Evolutionary conservation across 163 green algal genomes (phyloP).

Genomic region (Chlorella variabilis): DNA sequence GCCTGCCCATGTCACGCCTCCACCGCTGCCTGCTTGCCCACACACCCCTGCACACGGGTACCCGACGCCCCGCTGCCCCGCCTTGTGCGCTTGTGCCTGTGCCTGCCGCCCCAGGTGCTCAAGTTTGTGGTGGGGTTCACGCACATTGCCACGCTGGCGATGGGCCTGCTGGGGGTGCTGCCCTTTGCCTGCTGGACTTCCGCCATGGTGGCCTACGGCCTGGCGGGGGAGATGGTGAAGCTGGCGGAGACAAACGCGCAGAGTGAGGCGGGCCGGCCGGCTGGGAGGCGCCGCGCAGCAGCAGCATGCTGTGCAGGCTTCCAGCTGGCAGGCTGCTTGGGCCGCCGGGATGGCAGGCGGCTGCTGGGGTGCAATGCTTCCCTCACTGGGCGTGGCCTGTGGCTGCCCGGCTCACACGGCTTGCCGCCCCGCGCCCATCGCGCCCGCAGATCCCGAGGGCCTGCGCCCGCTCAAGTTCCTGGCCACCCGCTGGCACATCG

Average conservation of each 20-base stretch:
- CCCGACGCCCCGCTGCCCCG: too few species aligned
- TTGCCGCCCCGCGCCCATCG: too few species aligned
- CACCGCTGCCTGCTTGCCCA: neutral
- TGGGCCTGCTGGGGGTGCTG: constrained; percentile 41
- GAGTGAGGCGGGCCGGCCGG: neutral
- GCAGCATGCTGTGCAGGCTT: too few species aligned
- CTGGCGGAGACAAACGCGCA: constrained; percentile 30
- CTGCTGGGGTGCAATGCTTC: too few species aligned
- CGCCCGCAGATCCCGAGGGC: constrained; percentile 35
- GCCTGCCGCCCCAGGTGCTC: constrained; percentile 7
- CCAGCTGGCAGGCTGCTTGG: too few species aligned
- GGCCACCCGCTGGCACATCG: constrained; percentile 51
- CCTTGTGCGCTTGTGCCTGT: too few species aligned
- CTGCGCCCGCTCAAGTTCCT: constrained; percentile 45
- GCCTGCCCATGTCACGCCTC: neutral
- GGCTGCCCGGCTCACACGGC: too few species aligned
- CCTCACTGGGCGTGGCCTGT: too few species aligned
- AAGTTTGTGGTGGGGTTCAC: constrained; percentile 36
- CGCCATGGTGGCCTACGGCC: constrained; percentile 43
- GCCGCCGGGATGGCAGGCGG: too few species aligned
- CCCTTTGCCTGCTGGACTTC: constrained; percentile 48
- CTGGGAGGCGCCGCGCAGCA: too few species aligned
- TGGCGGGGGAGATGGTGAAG: constrained; percentile 44
- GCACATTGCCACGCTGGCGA: constrained; percentile 31
- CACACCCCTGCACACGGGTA: neutral